Conservation (phyloP, 208 protist genomes). For the Leishmania lainsoni region DNA sequence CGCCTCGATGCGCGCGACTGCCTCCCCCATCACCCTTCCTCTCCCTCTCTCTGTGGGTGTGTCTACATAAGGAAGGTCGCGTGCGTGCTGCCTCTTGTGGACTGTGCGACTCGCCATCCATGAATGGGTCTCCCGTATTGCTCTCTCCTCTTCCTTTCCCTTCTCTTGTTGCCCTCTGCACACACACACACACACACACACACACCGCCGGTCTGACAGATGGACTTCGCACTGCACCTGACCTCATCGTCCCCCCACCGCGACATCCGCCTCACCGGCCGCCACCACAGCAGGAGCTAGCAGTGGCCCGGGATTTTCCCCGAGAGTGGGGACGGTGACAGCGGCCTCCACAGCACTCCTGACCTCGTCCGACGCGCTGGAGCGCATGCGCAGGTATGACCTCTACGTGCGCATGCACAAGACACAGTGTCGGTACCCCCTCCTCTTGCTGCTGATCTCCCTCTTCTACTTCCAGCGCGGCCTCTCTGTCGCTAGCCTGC, state of each 20-base stretch:
- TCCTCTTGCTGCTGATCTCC: conserved; percentile 10
- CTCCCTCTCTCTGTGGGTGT: no score
- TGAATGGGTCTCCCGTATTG: background rate
- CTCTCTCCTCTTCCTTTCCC: background rate
- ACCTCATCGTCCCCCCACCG: background rate
- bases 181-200: no score
- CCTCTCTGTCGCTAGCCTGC: conserved; percentile 28
- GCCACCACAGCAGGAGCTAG: background rate
- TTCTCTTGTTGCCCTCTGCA: background rate
- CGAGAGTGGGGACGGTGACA: background rate
- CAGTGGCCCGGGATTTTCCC: background rate
- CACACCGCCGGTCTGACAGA: background rate
- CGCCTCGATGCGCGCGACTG: no score
- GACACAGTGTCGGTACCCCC: conserved; percentile 13
- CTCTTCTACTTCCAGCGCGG: conserved; percentile 22
- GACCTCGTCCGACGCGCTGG: conserved; percentile 14
- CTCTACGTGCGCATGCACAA: conserved; percentile 22
- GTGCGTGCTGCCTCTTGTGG: no score
- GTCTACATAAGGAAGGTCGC: no score
- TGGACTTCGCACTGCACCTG: background rate
- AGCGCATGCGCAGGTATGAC: conserved; percentile 29
- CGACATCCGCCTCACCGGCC: background rate
- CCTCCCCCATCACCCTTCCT: no score
- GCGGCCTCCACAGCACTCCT: background rate
- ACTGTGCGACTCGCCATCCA: background rate